Conservation (phyloP, 73 alveolate species). For the Effrenium voratum region DNA sequence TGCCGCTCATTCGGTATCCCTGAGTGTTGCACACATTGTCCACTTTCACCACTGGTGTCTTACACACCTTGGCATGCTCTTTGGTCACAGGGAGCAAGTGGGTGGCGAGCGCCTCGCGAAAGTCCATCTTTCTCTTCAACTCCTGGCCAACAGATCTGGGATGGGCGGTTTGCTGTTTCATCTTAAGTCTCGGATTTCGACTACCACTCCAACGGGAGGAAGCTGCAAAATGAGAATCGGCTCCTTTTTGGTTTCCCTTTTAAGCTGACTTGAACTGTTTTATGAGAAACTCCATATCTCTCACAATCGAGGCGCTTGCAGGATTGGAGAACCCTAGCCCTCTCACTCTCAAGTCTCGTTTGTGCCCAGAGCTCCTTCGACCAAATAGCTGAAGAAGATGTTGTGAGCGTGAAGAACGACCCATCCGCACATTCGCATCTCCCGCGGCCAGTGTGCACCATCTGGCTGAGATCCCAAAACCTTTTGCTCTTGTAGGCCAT, state of each 20-base stretch:
- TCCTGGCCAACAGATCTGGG: not conserved
- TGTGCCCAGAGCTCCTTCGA: no score
- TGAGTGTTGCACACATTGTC: no score
- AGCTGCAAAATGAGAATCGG: no score
- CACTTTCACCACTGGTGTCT: no score
- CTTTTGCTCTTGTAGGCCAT: not conserved
- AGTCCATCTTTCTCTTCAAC: conserved; percentile 4
- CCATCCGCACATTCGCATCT: conserved; percentile 18
- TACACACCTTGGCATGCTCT: not conserved
- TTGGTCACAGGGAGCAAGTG: conserved; percentile 13
- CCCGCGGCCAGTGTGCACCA: not conserved
- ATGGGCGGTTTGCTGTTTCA: no score
- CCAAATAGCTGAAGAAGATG: not conserved
- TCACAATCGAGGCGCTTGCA: no score
- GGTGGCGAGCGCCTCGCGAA: not conserved
- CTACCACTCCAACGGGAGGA: not conserved
- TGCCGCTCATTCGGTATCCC: conserved; percentile 24
- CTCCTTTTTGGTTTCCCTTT: no score
- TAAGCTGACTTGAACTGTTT: no score
- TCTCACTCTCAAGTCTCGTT: no score
- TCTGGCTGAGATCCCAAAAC: conserved; percentile 12
- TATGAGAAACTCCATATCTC: no score
- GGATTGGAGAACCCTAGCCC: no score
- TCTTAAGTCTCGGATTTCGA: not conserved
- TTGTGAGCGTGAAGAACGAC: not conserved